These are phyloP conservation scores for Penicillium brevicompactum DNA, from an alignment of 2,329 filamentous ascomycete genomes.

Conservation along the genomic window DNA sequence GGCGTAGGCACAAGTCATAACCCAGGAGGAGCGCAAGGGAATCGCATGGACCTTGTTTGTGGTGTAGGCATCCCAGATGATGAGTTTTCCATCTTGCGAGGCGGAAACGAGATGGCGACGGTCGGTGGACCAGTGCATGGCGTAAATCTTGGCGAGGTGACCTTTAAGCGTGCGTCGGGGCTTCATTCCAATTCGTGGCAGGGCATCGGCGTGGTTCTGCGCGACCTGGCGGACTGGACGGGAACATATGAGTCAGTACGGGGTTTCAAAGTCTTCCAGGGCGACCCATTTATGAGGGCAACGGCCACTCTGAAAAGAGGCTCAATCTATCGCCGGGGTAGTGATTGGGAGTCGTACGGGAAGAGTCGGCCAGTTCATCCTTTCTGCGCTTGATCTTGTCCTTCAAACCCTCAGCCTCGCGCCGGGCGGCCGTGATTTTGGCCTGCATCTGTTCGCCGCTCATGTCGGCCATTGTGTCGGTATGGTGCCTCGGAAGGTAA, in stretches of 20 bases:
- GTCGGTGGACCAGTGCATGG: slow-evolving; percentile 99
- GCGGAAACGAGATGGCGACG: slow-evolving; percentile 95
- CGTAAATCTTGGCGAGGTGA: slow-evolving; percentile 98
- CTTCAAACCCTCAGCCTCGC: slow-evolving; percentile 96
- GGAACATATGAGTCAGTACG: slow-evolving; percentile 28
- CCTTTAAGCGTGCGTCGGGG: slow-evolving; percentile 95
- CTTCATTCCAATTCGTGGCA: slow-evolving; percentile 96
- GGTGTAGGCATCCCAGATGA: slow-evolving; percentile 99
- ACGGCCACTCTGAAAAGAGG: background rate
- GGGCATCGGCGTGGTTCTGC: slow-evolving; percentile 85
- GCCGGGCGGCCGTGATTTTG: slow-evolving; percentile 86
- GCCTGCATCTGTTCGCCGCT: slow-evolving; percentile 75
- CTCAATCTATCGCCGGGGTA: slow-evolving; percentile 7
- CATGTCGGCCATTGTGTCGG: slow-evolving; percentile 50
- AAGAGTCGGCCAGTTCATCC: slow-evolving; percentile 98
- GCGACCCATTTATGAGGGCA: background rate
- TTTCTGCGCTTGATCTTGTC: slow-evolving; percentile 99
- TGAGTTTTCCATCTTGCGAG: slow-evolving; percentile 98
- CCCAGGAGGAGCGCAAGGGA: slow-evolving; percentile 95
- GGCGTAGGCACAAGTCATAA: slow-evolving; percentile 99
- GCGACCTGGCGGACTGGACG: slow-evolving; percentile 83
- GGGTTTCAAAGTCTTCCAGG: background rate
- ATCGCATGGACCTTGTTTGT: slow-evolving; percentile 99
- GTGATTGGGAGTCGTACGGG: slow-evolving; percentile 67
- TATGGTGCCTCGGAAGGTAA: slow-evolving; percentile 28